Percentiles rank a stretch among this genome's conserved stretches.
Evolutionary conservation across 2,329 filamentous ascomycete genomes (phyloP).

Genomic region (Ophioceras dolichostomum): DNA sequence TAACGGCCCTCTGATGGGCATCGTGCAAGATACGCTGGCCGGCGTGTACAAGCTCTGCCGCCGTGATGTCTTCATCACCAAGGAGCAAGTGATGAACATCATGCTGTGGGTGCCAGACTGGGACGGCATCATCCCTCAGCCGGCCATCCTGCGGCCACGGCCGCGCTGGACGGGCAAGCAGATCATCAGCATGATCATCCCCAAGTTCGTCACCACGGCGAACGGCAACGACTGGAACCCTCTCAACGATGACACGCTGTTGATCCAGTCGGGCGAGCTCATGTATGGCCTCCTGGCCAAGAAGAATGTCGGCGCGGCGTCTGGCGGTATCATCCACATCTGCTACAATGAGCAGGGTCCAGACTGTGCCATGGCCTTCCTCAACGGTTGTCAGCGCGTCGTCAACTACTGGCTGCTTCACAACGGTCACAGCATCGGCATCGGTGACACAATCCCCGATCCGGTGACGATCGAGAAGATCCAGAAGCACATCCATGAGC

Average conservation of each 20-base stretch:
- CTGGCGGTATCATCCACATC: constrained; percentile 86
- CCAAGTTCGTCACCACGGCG: constrained; percentile 70
- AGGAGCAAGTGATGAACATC: constrained; percentile 90
- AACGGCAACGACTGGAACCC: constrained; percentile 52
- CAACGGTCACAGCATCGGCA: constrained; percentile 94
- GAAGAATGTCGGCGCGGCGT: constrained; percentile 83
- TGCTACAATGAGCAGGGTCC: constrained; percentile 92
- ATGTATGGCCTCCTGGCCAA: constrained; percentile 87
- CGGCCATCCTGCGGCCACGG: constrained; percentile 85
- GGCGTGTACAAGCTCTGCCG: constrained; percentile 96
- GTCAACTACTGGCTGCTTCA: constrained; percentile 97
- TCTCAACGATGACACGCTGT: constrained; percentile 61
- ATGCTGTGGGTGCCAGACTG: constrained; percentile 96
- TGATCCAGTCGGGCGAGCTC: constrained; percentile 78
- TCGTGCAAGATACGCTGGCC: constrained; percentile 93
- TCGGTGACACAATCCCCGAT: constrained; percentile 95
- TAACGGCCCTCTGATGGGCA: constrained; percentile 97
- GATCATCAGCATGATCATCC: constrained; percentile 86
- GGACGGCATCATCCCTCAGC: constrained; percentile 88
- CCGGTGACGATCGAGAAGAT: constrained; percentile 73
- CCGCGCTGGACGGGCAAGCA: constrained; percentile 98
- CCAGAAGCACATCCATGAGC: constrained; percentile 64
- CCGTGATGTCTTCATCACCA: constrained; percentile 80
- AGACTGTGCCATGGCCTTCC: constrained; percentile 79
- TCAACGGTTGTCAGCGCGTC: constrained; percentile 89